Percentiles rank a stretch among this genome's conserved stretches.
phyloP scores from a whole-genome alignment of 176 grass and related monocot species.

The Lolium perenne region DNA sequence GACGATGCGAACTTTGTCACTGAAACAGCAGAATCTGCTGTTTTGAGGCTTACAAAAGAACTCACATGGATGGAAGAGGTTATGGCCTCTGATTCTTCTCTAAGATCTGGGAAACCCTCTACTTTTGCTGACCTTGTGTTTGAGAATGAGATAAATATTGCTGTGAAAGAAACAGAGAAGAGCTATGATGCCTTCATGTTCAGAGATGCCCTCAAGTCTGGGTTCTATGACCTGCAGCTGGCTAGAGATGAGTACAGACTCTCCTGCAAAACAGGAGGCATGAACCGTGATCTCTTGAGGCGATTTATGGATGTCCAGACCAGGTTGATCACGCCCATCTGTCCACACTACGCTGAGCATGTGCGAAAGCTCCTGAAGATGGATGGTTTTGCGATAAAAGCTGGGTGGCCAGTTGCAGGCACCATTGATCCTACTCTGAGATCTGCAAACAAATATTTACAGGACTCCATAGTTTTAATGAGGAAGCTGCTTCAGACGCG shows the following conservation, averaged over 20 bases:
- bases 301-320: conserved; percentile 78
- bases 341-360: conserved; percentile 77
- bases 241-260: conserved; percentile 78
- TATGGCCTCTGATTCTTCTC: conserved; percentile 52
- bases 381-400: conserved; percentile 65
- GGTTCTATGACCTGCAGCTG: conserved; percentile 74
- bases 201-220: conserved; percentile 67
- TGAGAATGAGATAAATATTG: conserved; percentile 74
- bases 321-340: conserved; percentile 61
- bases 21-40: conserved; percentile 76
- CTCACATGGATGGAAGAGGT: conserved; percentile 85
- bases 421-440: conserved; percentile 49
- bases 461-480: conserved; percentile 66
- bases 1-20: conserved; percentile 85
- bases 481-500: conserved; percentile 74
- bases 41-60: conserved; percentile 77
- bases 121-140: conserved; percentile 67
- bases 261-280: conserved; percentile 62
- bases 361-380: conserved; percentile 67
- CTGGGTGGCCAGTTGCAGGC: conserved; percentile 69
- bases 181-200: conserved; percentile 78
- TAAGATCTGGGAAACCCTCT: conserved; percentile 48
- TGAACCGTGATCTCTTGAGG: conserved; percentile 64
- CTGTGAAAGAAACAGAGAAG: conserved; percentile 64
- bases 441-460: conserved; percentile 69